Evolutionary conservation across 1,139 yeast genomes (phyloP), one percentile per base, ranked within the genome.

Genomic region (Protomyces macrosporus): DNA sequence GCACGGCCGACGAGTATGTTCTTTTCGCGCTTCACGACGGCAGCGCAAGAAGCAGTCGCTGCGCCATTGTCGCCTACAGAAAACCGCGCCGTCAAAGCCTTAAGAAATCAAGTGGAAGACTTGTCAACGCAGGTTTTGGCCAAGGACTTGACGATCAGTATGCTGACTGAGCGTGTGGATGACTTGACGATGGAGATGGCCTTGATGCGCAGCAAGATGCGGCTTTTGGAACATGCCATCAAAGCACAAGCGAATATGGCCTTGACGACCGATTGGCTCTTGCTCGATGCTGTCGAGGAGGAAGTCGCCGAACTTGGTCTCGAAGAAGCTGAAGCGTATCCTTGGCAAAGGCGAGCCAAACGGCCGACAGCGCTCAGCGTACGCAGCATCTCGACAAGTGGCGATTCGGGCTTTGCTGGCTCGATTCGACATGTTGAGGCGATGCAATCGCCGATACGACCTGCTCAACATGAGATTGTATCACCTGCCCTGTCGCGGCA

Each of bases 131-230:
- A 51, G 34, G 40, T 45, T 9, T 39, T 51, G 51, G 53, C 62
- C 32, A 58, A 58, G 36, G 62, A 58, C 35, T 16, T 58, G 56
- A 58, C 62, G 1, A 58, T 58, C 34, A 40, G 52, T 10, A 58
- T 58, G 50, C 45, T 58, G 16, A 40, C 62, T 16, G 62, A 58
- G 36, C 62, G 53, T 33, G 35, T 58, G 14, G 50, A 39, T 16
- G 62, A 58, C 36, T 14, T 51, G 45, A 32, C 55, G 4, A 55
- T 51, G 53, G 62, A 58, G 53, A 40, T 58, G 45, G 56, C 39
- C 1, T 42, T 58, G n/a, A 16, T 58, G 39, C 62, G 62, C 32
- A 45, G 37, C 42, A 51, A 48, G 34, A 12, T 58, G 45, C 51
- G 52, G 16, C 52, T 52, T 12, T 34, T 58, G 42, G 62, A 58